Percentiles rank a stretch among this genome's conserved stretches.
Evolutionary conservation across 1,284 basidiomycete genomes (phyloP).

Genomic region (Melampsora larici-populina): DNA sequence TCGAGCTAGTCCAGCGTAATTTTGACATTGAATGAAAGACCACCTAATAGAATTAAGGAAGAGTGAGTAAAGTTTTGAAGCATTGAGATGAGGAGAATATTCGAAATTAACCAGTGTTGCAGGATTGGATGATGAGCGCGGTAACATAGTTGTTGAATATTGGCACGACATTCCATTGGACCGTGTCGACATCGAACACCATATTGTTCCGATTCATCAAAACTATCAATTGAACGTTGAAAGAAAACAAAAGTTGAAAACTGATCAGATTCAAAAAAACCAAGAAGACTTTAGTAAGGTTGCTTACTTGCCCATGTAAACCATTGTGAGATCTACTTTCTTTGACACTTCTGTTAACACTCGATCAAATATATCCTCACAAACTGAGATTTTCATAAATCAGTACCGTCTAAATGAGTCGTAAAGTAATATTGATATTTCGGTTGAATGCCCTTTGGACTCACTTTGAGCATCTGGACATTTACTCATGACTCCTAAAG

Average conservation of each 20-base stretch:
- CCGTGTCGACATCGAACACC: slow-evolving; percentile 49
- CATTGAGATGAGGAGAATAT: slow-evolving; percentile 34
- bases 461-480: slow-evolving; percentile 43
- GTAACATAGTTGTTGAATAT: slow-evolving; percentile 49
- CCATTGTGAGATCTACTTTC: slow-evolving; percentile 35
- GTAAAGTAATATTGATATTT: slow-evolving; percentile 1
- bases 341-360: slow-evolving; percentile 45
- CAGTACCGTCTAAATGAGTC: too few species aligned
- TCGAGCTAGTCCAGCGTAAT: slow-evolving; percentile 41
- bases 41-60: background rate
- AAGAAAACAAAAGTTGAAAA: background rate
- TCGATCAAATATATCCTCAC: slow-evolving; percentile 44
- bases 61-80: slow-evolving; percentile 45
- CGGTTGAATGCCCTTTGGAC: slow-evolving; percentile 3
- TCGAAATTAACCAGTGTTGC: slow-evolving; percentile 44
- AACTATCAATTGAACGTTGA: background rate
- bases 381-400: slow-evolving; percentile 5
- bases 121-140: slow-evolving; percentile 43
- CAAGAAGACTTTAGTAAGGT: background rate
- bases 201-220: slow-evolving; percentile 31
- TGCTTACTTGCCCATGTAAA: slow-evolving; percentile 41
- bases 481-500: slow-evolving; percentile 46
- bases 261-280: background rate
- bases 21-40: slow-evolving; percentile 38
- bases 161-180: slow-evolving; percentile 47